Percentiles rank a stretch among this genome's conserved stretches.
Evolutionary conservation across 257 asterid species (phyloP).

Genomic region (Solanum neorickii): DNA sequence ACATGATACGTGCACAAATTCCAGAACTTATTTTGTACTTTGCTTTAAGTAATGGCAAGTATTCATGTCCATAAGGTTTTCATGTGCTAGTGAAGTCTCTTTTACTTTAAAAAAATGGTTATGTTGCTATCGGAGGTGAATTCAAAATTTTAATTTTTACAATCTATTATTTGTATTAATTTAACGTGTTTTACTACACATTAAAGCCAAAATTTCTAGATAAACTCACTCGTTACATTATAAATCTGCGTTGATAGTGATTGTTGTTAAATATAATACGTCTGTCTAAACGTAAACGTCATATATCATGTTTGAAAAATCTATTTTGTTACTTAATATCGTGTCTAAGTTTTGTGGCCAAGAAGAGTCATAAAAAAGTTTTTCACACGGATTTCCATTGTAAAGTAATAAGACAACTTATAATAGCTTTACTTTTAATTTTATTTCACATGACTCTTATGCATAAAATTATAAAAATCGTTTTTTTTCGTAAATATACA

Average conservation of each 20-base stretch:
- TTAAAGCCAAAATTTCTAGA: neutral
- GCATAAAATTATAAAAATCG: neutral
- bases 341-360: neutral
- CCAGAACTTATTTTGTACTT: neutral
- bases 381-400: neutral
- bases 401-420: neutral
- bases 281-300: neutral
- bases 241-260: neutral
- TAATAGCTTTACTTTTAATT: neutral
- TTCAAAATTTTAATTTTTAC: neutral
- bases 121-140: fast-evolving
- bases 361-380: neutral
- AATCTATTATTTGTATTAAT: fast-evolving
- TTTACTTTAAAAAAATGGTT: neutral
- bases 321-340: neutral
- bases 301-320: neutral
- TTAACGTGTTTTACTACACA: fast-evolving
- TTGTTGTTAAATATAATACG: neutral
- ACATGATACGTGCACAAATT: neutral
- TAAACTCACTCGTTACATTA: neutral
- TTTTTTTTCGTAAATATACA: neutral
- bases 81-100: neutral
- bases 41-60: neutral
- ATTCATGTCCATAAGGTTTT: neutral
- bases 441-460: neutral